Evolutionary conservation across 106 monocot genomes (phyloP).

Genomic region (Dioscorea zingiberensis): DNA sequence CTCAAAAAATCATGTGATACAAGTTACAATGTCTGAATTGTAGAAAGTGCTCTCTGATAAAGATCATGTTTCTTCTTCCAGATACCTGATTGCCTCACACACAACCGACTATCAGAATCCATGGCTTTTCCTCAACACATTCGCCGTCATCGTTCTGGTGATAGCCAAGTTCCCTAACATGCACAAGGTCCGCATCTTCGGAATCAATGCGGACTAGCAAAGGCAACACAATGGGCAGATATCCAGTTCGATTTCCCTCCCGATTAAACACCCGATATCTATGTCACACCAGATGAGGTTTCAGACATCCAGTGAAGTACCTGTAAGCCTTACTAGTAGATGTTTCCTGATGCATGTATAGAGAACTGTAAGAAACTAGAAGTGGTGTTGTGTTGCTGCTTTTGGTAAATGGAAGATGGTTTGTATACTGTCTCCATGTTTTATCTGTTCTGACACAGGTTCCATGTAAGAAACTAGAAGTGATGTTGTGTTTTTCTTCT

Average conservation of each 20-base stretch:
- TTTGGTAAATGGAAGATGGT: not conserved
- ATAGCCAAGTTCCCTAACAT: conserved; percentile 77
- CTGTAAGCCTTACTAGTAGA: not conserved
- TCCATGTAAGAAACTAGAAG: not conserved
- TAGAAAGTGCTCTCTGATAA: too few species aligned
- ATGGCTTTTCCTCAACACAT: conserved; percentile 60
- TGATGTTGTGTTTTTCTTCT: not conserved
- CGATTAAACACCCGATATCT: not conserved
- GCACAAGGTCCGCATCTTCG: conserved; percentile 83
- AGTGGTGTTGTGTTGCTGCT: conserved; percentile 5
- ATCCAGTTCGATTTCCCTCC: not conserved
- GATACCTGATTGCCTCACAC: conserved; percentile 77
- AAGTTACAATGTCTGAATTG: too few species aligned
- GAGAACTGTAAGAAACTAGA: conserved; percentile 4
- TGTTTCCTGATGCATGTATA: conserved; percentile 1
- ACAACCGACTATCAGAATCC: conserved; percentile 78
- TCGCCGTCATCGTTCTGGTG: conserved; percentile 55
- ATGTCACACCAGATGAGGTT: not conserved
- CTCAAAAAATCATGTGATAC: too few species aligned
- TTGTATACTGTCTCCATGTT: not conserved
- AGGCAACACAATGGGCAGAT: too few species aligned
- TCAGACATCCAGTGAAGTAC: not conserved
- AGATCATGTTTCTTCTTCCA: conserved; percentile 14
- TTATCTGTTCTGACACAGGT: not conserved
- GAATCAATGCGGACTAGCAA: conserved; percentile 45